Percentiles rank a stretch among this genome's conserved stretches.
Evolutionary conservation across 2,329 filamentous ascomycete genomes (phyloP).

Genomic region (Trichoderma semiorbis): DNA sequence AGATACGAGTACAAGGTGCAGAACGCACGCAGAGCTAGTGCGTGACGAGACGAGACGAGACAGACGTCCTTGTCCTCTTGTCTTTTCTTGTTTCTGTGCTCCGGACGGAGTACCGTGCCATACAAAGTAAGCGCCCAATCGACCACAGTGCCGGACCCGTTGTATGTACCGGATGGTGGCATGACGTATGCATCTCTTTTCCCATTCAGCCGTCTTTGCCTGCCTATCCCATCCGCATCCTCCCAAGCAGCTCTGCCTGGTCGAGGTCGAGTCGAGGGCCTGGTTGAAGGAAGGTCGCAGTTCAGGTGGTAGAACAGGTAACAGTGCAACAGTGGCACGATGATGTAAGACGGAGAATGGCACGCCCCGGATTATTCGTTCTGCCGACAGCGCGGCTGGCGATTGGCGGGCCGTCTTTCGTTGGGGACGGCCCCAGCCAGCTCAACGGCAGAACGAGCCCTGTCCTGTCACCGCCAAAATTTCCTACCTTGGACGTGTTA

Average conservation of each 20-base stretch:
- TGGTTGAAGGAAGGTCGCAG: background rate
- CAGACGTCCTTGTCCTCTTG: background rate
- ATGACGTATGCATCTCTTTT: conserved; percentile 4
- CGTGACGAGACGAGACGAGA: background rate
- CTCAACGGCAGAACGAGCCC: conserved; percentile 14
- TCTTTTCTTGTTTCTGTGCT: background rate
- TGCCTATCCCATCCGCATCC: background rate
- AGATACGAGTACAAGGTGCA: background rate
- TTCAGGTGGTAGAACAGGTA: background rate
- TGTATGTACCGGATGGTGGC: conserved; percentile 7
- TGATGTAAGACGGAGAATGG: background rate
- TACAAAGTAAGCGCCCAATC: background rate
- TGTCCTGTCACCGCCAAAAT: conserved; percentile 12
- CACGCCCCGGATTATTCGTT: conserved; percentile 15
- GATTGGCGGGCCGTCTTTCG: conserved; percentile 6
- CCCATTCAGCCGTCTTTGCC: background rate
- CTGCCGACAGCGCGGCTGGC: background rate
- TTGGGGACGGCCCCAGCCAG: conserved; percentile 3
- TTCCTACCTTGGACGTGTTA: conserved; percentile 5
- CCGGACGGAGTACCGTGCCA: background rate
- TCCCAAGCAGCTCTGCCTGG: background rate
- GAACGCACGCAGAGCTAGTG: background rate
- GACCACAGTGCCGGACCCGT: background rate
- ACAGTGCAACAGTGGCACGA: background rate
- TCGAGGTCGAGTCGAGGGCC: background rate